Evolutionary conservation across 768 basidiomycete genomes (phyloP), one percentile per base, ranked within the genome.

Genomic region (Tephrocybe rancida): DNA sequence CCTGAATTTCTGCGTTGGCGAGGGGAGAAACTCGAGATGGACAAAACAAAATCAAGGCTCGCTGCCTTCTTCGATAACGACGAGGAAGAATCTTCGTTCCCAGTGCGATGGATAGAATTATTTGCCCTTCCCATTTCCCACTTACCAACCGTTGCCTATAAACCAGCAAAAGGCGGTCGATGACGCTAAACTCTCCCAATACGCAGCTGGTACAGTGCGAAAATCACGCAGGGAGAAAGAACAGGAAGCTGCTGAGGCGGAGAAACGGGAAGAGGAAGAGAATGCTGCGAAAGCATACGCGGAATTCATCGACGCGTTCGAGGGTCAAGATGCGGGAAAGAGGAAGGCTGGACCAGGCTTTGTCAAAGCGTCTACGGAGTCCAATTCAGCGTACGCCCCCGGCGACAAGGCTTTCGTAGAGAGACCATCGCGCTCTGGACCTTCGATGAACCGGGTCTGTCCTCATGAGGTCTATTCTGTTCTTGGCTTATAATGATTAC

Each of bases 201-300:
- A 91, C 71, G 72, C 90, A 27, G 85, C 92, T 65, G 94, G 90
- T n/a, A 90, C 83, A 32, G 83, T 87, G 48, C 85, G 87, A 55
- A 98, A 98, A 75, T 94, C 94, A 14, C 86, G 88, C 54, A 80
- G 90, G 59, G 95, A 98, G 72, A 89, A 90, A 63, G 97, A 98
- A 67, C 87, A 86, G 64, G 95, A 98, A 63, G 88, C 88, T 44
- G 95, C 92, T 30, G 94, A 95, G 64, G 88, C 87, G 34, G 97
- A 94, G 72, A 86, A 87, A 62, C 82, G 79, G 57, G 90, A 92
- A 65, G 92, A 93, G 64, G 91, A 92, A 64, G 86, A 85, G 46
- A 78, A 81, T 59, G 90, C 90, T 38, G 90, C 85, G 3, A 86
- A 81, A 61, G 90, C 88, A 2, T 90, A 89, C 63, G 86, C 86